These are phyloP conservation scores for Alternaria hordeiaustralica DNA, from an alignment of 2,329 filamentous ascomycete species.

Conservation along the genomic window DNA sequence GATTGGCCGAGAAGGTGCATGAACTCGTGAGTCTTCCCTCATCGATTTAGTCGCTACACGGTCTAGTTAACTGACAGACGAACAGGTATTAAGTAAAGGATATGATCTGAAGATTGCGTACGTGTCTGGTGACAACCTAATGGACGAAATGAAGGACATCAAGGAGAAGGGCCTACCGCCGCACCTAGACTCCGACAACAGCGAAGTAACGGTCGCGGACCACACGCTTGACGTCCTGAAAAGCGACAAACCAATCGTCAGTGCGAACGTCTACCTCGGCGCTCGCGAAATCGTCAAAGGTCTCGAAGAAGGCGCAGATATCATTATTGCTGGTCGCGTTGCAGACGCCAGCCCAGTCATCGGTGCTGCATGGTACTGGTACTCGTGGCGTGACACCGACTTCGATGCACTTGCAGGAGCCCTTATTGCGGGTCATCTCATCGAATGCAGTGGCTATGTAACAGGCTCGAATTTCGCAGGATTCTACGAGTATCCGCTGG, in stretches of 20 bases:
- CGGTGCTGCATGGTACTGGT: constrained; percentile 63
- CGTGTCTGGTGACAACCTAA: constrained; percentile 56
- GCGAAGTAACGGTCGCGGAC: constrained; percentile 42
- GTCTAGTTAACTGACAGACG: neutral
- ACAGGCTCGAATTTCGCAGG: constrained; percentile 64
- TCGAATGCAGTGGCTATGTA: constrained; percentile 58
- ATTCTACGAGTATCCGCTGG: constrained; percentile 54
- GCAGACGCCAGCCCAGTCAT: constrained; percentile 52
- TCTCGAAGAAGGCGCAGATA: constrained; percentile 42
- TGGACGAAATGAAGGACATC: constrained; percentile 40
- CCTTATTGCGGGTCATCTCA: constrained; percentile 53
- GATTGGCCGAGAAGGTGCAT: constrained; percentile 56
- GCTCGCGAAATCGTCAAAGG: constrained; percentile 46
- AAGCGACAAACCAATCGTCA: constrained; percentile 48
- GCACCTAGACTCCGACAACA: constrained; percentile 53
- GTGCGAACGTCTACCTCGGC: constrained; percentile 62
- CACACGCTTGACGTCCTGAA: constrained; percentile 50
- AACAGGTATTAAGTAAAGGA: constrained; percentile 43
- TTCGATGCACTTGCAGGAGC: constrained; percentile 58
- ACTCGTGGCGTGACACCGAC: constrained; percentile 58
- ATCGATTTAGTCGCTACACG: neutral
- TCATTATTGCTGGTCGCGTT: constrained; percentile 43
- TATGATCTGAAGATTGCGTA: constrained; percentile 54
- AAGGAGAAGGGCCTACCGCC: constrained; percentile 46
- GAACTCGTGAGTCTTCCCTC: constrained; percentile 40